Evolutionary conservation across 2,329 filamentous ascomycete genomes (phyloP).

Genomic region (Cladophialophora chaetospira): DNA sequence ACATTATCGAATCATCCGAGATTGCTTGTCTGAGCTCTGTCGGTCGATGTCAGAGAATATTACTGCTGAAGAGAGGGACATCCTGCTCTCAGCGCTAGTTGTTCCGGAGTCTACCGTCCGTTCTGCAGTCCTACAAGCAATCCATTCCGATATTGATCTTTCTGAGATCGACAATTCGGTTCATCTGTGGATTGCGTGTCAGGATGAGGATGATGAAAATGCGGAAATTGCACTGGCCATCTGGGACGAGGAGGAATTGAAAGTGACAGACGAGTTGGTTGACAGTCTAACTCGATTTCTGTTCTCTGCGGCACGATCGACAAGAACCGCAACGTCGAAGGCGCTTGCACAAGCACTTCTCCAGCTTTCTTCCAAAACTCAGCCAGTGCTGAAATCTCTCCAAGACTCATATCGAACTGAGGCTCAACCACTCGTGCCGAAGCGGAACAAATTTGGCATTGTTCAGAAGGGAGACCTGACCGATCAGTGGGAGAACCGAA

Average conservation of each 20-base stretch:
- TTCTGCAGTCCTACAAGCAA: slow-evolving; percentile 81
- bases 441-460: slow-evolving; percentile 93
- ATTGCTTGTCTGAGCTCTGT: slow-evolving; percentile 84
- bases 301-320: slow-evolving; percentile 74
- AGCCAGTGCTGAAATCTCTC: slow-evolving; percentile 64
- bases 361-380: slow-evolving; percentile 61
- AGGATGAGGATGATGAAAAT: slow-evolving; percentile 90
- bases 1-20: slow-evolving; percentile 93
- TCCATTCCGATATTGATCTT: slow-evolving; percentile 89
- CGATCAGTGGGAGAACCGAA: slow-evolving; percentile 88
- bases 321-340: slow-evolving; percentile 80
- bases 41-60: slow-evolving; percentile 84
- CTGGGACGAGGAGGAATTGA: slow-evolving; percentile 90
- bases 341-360: slow-evolving; percentile 74
- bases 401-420: slow-evolving; percentile 73
- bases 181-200: slow-evolving; percentile 89
- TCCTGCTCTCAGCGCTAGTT: slow-evolving; percentile 76
- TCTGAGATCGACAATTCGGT: slow-evolving; percentile 82
- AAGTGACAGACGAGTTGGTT: slow-evolving; percentile 66
- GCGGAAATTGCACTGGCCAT: slow-evolving; percentile 79
- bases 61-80: slow-evolving; percentile 67
- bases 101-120: slow-evolving; percentile 79
- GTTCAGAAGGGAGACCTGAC: slow-evolving; percentile 81
- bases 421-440: slow-evolving; percentile 77
- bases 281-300: slow-evolving; percentile 74